These are phyloP conservation scores for Bryoerythrophyllum caledonicum DNA, from an alignment of 225 moss, liverwort and hornwort species.

Conservation along the genomic window DNA sequence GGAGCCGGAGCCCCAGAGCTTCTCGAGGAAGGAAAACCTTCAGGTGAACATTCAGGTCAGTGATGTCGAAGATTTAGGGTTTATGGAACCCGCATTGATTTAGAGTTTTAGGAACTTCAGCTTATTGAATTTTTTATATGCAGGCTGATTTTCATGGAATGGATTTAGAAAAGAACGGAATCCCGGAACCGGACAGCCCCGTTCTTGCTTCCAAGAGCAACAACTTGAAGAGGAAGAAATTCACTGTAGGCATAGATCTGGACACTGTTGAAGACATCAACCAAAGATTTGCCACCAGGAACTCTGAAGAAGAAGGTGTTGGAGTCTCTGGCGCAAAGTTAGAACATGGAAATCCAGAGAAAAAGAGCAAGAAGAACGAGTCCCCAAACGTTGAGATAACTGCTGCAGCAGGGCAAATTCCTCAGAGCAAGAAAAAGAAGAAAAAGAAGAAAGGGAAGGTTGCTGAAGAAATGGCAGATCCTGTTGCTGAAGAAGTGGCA, in stretches of 20 bases:
- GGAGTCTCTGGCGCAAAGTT: background rate
- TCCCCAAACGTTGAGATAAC: slow-evolving; percentile 19
- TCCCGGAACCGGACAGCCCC: slow-evolving; percentile 25
- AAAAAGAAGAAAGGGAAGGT: slow-evolving; percentile 29
- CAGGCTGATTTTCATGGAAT: no score
- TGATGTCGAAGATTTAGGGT: background rate
- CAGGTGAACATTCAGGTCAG: background rate
- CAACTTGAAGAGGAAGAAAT: slow-evolving; percentile 38
- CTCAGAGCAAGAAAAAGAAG: slow-evolving; percentile 32
- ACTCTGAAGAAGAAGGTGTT: background rate
- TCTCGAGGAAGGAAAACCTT: background rate
- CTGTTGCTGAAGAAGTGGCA: slow-evolving; percentile 15
- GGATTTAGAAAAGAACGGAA: background rate
- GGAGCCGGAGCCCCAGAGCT: slow-evolving; percentile 20
- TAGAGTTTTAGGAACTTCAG: no score
- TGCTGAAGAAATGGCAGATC: slow-evolving; percentile 19
- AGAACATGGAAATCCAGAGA: slow-evolving; percentile 28
- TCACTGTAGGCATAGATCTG: slow-evolving; percentile 27
- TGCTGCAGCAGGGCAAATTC: slow-evolving; percentile 8
- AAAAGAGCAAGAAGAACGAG: slow-evolving; percentile 25
- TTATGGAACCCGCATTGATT: background rate
- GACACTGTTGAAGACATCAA: slow-evolving; percentile 22
- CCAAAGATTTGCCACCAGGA: background rate
- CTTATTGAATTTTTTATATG: no score
- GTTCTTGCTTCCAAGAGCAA: slow-evolving; percentile 10